Evolutionary conservation across 768 basidiomycete species (phyloP), one percentile per base, ranked within the genome.

Genomic region (Rhizopogon rudus): DNA sequence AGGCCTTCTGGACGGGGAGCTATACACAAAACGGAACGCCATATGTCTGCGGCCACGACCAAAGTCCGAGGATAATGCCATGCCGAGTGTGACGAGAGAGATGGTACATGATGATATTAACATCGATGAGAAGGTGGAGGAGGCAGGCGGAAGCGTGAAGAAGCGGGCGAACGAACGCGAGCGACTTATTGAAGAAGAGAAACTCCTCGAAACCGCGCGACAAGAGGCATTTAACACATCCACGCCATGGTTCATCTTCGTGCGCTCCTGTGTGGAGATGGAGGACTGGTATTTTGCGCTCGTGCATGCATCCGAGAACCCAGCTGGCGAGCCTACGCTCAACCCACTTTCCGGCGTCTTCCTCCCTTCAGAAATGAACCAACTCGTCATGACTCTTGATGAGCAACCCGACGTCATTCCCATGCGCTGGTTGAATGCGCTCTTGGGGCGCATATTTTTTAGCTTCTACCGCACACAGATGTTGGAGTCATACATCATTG

Each of bases 381-480:
- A 80, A 59, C 80, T 98, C 40, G 86, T 98, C 55, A 74, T 84
- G 14, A 91, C 87, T 6, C 77, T 99, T 57, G 97, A 98, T 72
- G 83, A 88, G 61, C 91, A 93, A 66, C 91, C 97, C 2, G 96
- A 99, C 67, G 88, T 94, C 58, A 94, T 98, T 56, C 95, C 94
- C 2, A 93, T 94, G 83, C 87, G 96, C 4, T 99, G 97, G 97
- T 75, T 98, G 46, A 99, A 99, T 65, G 97, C 93, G 0, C 74
- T 98, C 53, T 73, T 98, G 57, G 97, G 95, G 3, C 87, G 97
- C 17, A 65, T 98, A 12, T 98, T 98, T 76, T 91, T 96, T 73
- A 88, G 88, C 61, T 84, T 90, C 66, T 96, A 97, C 73, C 83
- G 83, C 53, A 99, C 95, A 1, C 80, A 87, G 51, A 74, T 73